phyloP scores from a whole-genome alignment of 1,139 yeast genomes.

The Pichia sp. region DNA sequence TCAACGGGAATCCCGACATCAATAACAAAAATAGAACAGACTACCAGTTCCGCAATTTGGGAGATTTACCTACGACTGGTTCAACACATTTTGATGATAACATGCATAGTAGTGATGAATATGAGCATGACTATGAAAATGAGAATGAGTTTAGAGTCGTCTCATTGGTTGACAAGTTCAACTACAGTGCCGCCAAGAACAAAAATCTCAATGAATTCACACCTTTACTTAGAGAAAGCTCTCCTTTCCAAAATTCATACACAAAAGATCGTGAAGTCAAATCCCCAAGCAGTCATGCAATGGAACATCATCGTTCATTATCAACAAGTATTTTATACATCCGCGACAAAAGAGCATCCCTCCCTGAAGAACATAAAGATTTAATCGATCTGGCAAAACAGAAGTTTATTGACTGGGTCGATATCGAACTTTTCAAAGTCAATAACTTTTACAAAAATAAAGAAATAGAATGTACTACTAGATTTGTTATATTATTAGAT shows the following conservation, averaged over 20 bases:
- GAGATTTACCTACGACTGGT: background rate
- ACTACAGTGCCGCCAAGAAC: background rate
- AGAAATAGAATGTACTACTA: constrained; percentile 57
- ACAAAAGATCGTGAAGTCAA: background rate
- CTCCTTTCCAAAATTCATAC: background rate
- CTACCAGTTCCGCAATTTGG: background rate
- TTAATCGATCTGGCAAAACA: constrained; percentile 34
- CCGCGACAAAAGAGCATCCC: background rate
- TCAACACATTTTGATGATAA: background rate
- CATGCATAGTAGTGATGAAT: background rate
- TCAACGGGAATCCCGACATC: background rate
- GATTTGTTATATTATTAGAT: constrained; percentile 61
- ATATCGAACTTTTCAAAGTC: constrained; percentile 54
- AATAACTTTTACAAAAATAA: constrained; percentile 56
- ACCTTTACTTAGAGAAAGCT: constrained; percentile 1
- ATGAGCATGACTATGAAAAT: constrained; percentile 3
- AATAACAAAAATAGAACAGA: background rate
- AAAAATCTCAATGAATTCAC: background rate
- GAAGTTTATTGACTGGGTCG: constrained; percentile 61
- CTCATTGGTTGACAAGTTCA: constrained; percentile 9
- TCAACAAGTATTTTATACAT: constrained; percentile 16
- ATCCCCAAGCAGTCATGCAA: background rate
- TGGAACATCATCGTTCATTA: constrained; percentile 10
- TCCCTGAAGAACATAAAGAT: constrained; percentile 16
- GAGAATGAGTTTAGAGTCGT: constrained; percentile 15